Evolutionary conservation across 1,284 basidiomycete genomes (phyloP), one percentile per base, ranked within the genome.

Genomic region (Cerrena zonata): DNA sequence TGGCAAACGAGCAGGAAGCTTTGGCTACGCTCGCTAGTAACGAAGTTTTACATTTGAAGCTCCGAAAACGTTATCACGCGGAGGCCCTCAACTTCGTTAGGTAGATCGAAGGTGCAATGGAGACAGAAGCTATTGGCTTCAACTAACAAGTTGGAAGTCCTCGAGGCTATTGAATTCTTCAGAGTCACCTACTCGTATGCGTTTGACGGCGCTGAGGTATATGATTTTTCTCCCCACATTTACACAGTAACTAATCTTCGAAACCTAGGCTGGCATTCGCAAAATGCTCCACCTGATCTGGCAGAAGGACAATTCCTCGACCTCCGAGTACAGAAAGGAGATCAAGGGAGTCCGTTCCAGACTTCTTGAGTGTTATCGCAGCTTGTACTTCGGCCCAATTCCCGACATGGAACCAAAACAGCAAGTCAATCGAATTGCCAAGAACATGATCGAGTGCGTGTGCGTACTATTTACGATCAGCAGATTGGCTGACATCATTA

Each of bases 211-310:
- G 86, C 91, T 5, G 82, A 87, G 65, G 86, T 89, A 56, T 51
- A 77, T 49, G 2, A n/a, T 1, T 15, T 22, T 22, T n/a, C 34
- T 11, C n/a, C n/a, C 10, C 34, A 11, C n/a, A n/a, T n/a, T n/a
- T n/a, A n/a, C n/a, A n/a, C n/a, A n/a, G n/a, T n/a, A n/a, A n/a
- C n/a, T n/a, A n/a, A n/a, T n/a, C n/a, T n/a, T n/a, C n/a, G n/a
- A n/a, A n/a, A n/a, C 23, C 25, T 24, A 92, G 89, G 66, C 69
- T 12, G 94, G 94, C 1, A 87, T 99, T 61, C 93, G 90, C 71
- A 90, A 87, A 63, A 99, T 99, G 95, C 67, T 99, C 4, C 96
- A 99, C 69, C 77, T 99, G 34, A 92, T 99, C 61, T 99, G 96
- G 96, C 81, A 83, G 12, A 99, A 98, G 65, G 95, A 98, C 66